These are phyloP conservation scores for Stentor coeruleus DNA, from an alignment of 73 alveolate genomes.

Conservation along the genomic window DNA sequence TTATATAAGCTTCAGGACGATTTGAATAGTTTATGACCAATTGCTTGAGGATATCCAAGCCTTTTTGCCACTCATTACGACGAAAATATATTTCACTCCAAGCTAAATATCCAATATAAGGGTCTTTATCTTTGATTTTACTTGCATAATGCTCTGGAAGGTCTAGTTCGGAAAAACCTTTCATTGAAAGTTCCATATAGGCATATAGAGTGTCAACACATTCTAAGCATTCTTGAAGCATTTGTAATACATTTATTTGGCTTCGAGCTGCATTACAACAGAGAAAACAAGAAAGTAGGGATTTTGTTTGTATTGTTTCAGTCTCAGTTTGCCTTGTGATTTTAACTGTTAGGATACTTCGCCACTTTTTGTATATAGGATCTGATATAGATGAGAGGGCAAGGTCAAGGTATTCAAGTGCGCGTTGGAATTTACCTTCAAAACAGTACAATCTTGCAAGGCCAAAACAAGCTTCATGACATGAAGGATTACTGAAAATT, in stretches of 20 bases:
- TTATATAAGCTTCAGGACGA: conserved; percentile 54
- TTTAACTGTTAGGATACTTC: conserved; percentile 29
- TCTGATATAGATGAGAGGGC: conserved; percentile 35
- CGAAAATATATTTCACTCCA: conserved; percentile 46
- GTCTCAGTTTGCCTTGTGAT: not conserved
- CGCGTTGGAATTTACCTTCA: conserved; percentile 31
- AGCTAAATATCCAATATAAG: conserved; percentile 53
- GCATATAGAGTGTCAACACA: not conserved
- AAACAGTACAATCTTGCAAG: conserved; percentile 40
- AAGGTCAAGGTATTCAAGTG: conserved; percentile 30
- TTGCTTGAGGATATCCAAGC: conserved; percentile 39
- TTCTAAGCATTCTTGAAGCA: not conserved
- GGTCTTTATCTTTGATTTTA: conserved; percentile 30
- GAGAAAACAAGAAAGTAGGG: not conserved
- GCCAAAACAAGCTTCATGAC: conserved; percentile 58
- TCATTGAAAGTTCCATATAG: not conserved
- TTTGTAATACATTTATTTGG: not conserved
- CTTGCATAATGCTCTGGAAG: conserved; percentile 42
- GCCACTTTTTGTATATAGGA: conserved; percentile 31
- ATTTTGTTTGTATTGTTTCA: not conserved
- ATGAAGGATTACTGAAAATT: conserved; percentile 2
- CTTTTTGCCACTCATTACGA: conserved; percentile 28
- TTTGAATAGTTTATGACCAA: conserved; percentile 30
- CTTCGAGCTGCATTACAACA: not conserved
- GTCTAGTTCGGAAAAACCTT: not conserved